phyloP scores from a whole-genome alignment of 352 stramenopile genomes.

The Globisporangium radiosum region DNA sequence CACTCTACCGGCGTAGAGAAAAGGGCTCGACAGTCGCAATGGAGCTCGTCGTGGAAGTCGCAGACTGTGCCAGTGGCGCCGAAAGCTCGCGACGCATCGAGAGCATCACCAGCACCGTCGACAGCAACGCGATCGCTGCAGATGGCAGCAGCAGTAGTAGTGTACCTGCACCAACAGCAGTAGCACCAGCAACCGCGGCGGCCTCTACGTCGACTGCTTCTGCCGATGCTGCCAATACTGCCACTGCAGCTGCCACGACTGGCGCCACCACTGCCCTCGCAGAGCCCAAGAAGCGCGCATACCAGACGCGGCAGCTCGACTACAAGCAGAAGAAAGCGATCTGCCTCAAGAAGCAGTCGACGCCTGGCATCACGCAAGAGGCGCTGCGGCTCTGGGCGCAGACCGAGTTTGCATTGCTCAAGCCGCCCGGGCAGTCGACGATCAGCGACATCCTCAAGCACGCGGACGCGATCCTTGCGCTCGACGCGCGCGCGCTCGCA shows the following conservation, averaged over 20 bases:
- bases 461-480: slow-evolving; percentile 1
- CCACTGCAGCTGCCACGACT: not conserved
- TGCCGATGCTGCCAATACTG: not conserved
- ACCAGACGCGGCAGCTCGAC: slow-evolving; percentile 5
- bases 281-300: slow-evolving; percentile 2
- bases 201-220: too few relatives aligned
- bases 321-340: slow-evolving; percentile 4
- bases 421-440: slow-evolving; percentile 1
- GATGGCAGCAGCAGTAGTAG: not conserved
- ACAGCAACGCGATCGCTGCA: not conserved
- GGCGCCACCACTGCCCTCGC: not conserved
- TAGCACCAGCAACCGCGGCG: too few relatives aligned
- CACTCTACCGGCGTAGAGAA: slow-evolving; percentile 4
- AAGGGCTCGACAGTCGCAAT: not conserved
- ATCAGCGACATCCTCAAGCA: slow-evolving; percentile 6
- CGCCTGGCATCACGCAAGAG: slow-evolving; percentile 4
- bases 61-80: not conserved
- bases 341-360: slow-evolving; percentile 4
- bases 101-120: too few relatives aligned
- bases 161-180: not conserved
- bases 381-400: slow-evolving; percentile 4
- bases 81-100: not conserved
- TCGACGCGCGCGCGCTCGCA: slow-evolving; percentile 2
- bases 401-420: slow-evolving; percentile 1
- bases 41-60: not conserved